Conservation (phyloP, 2,329 filamentous ascomycete genomes). For the Ceratocystis harringtonii region DNA sequence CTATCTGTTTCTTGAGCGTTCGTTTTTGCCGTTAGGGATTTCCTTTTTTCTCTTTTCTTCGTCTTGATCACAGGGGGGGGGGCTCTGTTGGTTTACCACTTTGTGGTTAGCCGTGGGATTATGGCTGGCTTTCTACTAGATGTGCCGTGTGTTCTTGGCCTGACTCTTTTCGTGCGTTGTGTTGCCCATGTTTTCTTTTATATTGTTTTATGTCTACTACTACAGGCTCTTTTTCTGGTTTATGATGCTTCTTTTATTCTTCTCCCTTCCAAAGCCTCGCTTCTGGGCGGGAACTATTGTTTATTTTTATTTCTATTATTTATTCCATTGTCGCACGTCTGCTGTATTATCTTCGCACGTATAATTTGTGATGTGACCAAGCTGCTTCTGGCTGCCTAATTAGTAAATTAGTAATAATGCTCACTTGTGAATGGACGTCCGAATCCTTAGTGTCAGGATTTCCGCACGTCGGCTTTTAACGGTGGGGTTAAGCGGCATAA, state of each 20-base stretch:
- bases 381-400: background rate
- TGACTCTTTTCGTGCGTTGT: slow-evolving; percentile 1
- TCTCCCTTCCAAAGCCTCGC: background rate
- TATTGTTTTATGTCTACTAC: slow-evolving; percentile 9
- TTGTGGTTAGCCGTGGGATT: background rate
- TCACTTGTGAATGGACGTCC: background rate
- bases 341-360: no score
- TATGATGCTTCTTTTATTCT: slow-evolving; percentile 8
- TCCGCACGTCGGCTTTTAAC: background rate
- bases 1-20: background rate
- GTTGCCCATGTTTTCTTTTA: slow-evolving; percentile 10
- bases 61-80: slow-evolving; percentile 17
- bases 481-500: background rate
- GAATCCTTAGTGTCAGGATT: background rate
- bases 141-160: slow-evolving; percentile 7
- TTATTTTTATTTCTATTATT: slow-evolving; percentile 3
- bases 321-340: background rate
- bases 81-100: slow-evolving; percentile 19
- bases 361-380: background rate
- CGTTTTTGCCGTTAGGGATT: background rate
- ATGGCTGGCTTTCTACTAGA: background rate
- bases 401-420: background rate
- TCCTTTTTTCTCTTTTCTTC: slow-evolving; percentile 17
- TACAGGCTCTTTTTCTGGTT: slow-evolving; percentile 11
- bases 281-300: background rate